Percentiles rank a stretch among this genome's conserved stretches.
phyloP scores from a whole-genome alignment of 176 grass and related monocot species.

The Rhipidocladum racemiflorum region DNA sequence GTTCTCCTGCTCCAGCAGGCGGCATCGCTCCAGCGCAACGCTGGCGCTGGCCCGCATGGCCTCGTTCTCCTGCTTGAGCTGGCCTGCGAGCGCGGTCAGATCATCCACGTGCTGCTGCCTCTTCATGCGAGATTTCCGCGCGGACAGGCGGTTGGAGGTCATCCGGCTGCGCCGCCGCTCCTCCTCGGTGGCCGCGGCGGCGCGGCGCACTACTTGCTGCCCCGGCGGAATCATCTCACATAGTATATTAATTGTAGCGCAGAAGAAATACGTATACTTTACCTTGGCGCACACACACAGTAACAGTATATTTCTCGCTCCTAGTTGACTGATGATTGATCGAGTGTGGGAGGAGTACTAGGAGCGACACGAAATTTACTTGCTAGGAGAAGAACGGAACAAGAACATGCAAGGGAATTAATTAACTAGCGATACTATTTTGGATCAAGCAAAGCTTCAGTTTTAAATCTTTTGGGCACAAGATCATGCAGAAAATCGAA shows the following conservation, averaged over 20 bases:
- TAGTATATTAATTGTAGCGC: background rate
- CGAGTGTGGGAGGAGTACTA: background rate
- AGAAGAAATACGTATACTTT: background rate
- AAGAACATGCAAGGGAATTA: constrained; percentile 6
- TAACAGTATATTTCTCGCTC: background rate
- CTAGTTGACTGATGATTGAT: background rate
- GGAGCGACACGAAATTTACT: constrained; percentile 15
- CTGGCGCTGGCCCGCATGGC: constrained; percentile 30
- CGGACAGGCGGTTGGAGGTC: constrained; percentile 83
- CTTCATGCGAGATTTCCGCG: constrained; percentile 62
- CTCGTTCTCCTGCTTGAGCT: constrained; percentile 46
- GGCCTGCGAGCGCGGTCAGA: constrained; percentile 26
- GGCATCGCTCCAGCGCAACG: constrained; percentile 29
- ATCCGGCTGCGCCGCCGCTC: constrained; percentile 74
- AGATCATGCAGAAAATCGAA: background rate
- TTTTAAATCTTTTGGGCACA: background rate
- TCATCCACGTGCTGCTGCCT: constrained; percentile 54
- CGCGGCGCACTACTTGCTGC: background rate
- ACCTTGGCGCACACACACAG: background rate
- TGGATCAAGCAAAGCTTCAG: constrained; percentile 8
- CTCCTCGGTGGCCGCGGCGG: constrained; percentile 48
- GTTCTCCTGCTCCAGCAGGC: constrained; percentile 64
- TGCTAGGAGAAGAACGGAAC: background rate
- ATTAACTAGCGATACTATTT: constrained; percentile 14
- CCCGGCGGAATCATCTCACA: background rate